Conservation (phyloP, 306 rosid genomes). For the Trichosanthes truncata region DNA sequence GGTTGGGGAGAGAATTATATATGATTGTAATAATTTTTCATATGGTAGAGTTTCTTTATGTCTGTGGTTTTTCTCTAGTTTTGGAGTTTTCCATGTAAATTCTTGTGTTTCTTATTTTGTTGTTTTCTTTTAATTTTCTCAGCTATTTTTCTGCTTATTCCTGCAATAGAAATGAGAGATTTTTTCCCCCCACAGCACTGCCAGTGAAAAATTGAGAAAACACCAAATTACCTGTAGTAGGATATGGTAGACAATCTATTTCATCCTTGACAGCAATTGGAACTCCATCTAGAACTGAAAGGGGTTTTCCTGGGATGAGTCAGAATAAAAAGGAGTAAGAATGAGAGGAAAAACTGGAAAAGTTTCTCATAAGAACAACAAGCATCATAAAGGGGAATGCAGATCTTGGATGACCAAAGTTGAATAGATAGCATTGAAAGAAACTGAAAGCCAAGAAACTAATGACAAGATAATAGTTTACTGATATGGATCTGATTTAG, state of each 20-base stretch:
- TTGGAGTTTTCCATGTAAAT: too few species aligned
- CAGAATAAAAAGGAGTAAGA: constrained; percentile 6
- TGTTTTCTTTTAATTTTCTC: too few species aligned
- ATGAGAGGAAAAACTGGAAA: not conserved
- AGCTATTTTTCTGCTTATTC: too few species aligned
- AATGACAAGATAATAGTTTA: not conserved
- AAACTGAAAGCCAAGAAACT: not conserved
- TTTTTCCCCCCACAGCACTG: not conserved
- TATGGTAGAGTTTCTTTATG: too few species aligned
- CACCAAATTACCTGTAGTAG: constrained; percentile 64
- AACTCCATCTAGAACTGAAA: constrained; percentile 73
- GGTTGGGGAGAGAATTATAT: too few species aligned
- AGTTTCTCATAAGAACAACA: not conserved
- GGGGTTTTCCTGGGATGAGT: constrained; percentile 42
- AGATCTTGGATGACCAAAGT: not conserved
- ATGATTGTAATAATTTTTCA: too few species aligned
- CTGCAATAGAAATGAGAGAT: too few species aligned
- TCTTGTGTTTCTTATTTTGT: too few species aligned
- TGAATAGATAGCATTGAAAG: not conserved
- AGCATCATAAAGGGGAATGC: not conserved
- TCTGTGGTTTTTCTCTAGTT: too few species aligned
- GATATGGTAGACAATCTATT: constrained; percentile 89
- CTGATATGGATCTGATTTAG: not conserved
- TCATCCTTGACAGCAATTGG: constrained; percentile 88
- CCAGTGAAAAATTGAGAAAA: constrained; percentile 3